Base-by-base conservation (phyloP, 2,329 filamentous ascomycete species). In the Cercospora sojina region DNA sequence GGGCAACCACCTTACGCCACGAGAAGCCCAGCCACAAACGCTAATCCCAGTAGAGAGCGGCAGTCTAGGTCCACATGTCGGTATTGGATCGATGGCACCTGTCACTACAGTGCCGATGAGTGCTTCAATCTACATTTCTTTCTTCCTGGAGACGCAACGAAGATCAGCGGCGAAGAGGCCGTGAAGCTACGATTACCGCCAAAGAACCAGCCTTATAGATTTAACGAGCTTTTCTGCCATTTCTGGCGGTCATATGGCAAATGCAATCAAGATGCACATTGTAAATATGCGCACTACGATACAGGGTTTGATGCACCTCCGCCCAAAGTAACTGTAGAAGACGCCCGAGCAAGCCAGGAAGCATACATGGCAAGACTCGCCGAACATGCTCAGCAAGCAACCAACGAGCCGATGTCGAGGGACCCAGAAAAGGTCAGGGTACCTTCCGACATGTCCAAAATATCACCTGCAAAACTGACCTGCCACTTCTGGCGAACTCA, bases 231-330 rank as follows among this genome's bases (percentile, higher is more conserved):
- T 23, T 18, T 9, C 3, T 61, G 59, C 59, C 18, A 35, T 32
- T 61, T 61, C 43, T 53, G 53, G 7, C 60, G 60, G n/a, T 16
- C 25, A 13, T 3, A 5, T 18, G 51, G 51, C 8, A 49, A 13
- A 13, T 63, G 49, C 8, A 69, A 55, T 9, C 25, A 64, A 10
- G 70, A 67, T 6, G 49, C 62, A 29, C 56, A 47, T 4, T 76
- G 74, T 49, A 61, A 56, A 10, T 76, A 67, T 47, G 71, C 74
- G 20, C 74, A 76, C 53, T 53, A 57, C 9, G 69, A 70, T 23
- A 69, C 69, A 43, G 66, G 64, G 3, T 32, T 64, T 18, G 64
- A 69, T 65, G 67, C 65, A 51, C 47, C 51, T 32, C 49, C 56
- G 4, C 64, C 64, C 18, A 27, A 27, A 6, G 60, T 63, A 5